Evolutionary conservation across 805 yeast species (phyloP).

Genomic region (Candida sanyiensis): DNA sequence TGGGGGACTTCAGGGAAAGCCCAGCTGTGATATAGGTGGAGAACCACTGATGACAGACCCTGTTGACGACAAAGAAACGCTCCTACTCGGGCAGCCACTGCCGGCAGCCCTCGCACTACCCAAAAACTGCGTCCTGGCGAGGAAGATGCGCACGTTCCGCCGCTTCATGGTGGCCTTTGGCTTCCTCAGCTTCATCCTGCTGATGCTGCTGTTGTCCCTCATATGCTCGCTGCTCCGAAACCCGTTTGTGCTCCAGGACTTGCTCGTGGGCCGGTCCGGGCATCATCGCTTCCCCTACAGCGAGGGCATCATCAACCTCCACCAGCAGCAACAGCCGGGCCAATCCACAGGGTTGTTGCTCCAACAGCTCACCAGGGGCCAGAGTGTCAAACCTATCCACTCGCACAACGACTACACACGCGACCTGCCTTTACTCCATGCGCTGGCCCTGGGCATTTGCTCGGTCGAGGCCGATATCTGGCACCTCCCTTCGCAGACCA

Average conservation of each 20-base stretch:
- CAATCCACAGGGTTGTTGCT: neutral
- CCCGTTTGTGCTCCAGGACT: slow-evolving; percentile 2
- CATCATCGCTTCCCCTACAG: no score
- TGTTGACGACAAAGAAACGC: no score
- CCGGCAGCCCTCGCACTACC: no score
- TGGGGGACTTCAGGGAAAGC: no score
- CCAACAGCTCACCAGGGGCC: slow-evolving; percentile 1
- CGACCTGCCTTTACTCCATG: slow-evolving; percentile 50
- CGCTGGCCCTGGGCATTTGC: slow-evolving; percentile 43
- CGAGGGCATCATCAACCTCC: neutral
- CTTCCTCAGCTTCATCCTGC: neutral
- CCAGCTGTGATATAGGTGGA: no score
- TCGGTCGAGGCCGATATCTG: slow-evolving; percentile 68
- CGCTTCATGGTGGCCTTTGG: neutral
- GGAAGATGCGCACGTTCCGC: no score
- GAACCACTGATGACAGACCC: no score
- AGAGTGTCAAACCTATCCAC: slow-evolving; percentile 36
- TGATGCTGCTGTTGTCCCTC: neutral
- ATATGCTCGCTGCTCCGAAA: neutral
- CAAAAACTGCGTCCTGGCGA: no score
- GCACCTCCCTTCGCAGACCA: slow-evolving; percentile 25
- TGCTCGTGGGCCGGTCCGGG: no score
- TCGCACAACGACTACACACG: slow-evolving; percentile 74
- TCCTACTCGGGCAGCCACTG: no score
- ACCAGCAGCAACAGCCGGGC: neutral